Base-by-base conservation (phyloP, 2,329 filamentous ascomycete species). In the Aphanocladium album region DNA sequence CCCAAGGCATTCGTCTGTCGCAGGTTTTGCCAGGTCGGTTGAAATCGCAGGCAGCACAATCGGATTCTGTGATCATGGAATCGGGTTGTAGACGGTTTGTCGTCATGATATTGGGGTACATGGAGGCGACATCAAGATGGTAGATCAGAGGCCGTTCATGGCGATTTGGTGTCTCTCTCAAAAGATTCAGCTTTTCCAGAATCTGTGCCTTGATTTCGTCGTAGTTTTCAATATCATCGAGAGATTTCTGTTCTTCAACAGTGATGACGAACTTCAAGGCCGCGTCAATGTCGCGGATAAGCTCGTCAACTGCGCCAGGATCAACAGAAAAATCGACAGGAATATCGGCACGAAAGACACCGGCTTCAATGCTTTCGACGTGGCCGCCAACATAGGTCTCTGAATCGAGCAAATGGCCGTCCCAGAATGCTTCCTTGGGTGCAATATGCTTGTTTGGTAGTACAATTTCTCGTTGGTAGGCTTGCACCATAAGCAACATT, bases 51-150 rank as follows among this genome's bases (percentile, higher is more conserved):
- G 95, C 93, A 2, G 95, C 95, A 69, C 96, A 99, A 68, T 96
- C 91, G 0, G 93, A 91, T 72, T 99, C 96, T 52, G 93, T 81
- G 58, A 99, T 96, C 92, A 99, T 96, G n/a, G 95, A 98, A 74
- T 99, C 95, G 0, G 95, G 95, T 68, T 99, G 95, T 51, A 99
- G 76, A 73, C 95, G 89, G 74, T 99, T 99, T 1, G 95, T 99
- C 2, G 96, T 99, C 96, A 99, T 99, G 73, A 99, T 99, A 74
- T 99, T 99, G 11, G 95, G 95, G 72, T 99, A 99, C 95, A 99
- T 99, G 62, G 95, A 97, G 19, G 95, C 95, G 62, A 99, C 96
- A 71, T 99, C 95, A 77, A 99, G 80, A 81, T 99, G 95, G 76
- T 99, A 99, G 65, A 99, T 99, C 35, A 96, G 83, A 5, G 95